Evolutionary conservation across 257 asterid genomes (phyloP).

Genomic region (Voacanga thouarsii): DNA sequence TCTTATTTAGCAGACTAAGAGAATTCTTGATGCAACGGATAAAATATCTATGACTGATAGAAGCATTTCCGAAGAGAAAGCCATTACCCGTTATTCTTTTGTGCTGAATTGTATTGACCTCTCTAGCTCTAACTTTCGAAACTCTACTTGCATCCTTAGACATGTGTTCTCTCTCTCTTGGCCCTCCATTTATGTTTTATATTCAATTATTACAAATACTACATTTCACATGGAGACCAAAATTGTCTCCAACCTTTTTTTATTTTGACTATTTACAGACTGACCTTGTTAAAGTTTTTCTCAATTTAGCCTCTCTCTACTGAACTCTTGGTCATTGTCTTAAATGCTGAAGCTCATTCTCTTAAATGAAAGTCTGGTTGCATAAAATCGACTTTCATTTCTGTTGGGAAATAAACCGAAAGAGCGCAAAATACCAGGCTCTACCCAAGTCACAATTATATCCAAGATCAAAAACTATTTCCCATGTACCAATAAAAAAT

Average conservation of each 20-base stretch:
- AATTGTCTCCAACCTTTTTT: no score
- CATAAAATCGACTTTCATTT: background rate
- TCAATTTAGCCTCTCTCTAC: background rate
- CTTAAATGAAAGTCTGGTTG: background rate
- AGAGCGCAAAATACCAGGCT: no score
- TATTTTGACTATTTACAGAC: background rate
- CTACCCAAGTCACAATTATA: no score
- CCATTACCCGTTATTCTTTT: slow-evolving; percentile 50
- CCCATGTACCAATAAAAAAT: no score
- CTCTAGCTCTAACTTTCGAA: slow-evolving; percentile 28
- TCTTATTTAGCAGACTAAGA: slow-evolving; percentile 77
- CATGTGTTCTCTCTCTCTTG: slow-evolving; percentile 21
- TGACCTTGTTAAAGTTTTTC: background rate
- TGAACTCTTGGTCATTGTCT: background rate
- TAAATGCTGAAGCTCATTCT: background rate
- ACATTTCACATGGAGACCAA: background rate
- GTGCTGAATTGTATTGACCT: slow-evolving; percentile 34
- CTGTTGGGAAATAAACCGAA: no score
- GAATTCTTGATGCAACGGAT: slow-evolving; percentile 49
- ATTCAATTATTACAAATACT: background rate
- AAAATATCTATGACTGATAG: slow-evolving; percentile 30
- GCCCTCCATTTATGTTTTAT: no score
- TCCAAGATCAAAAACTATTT: no score
- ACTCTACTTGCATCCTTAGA: slow-evolving; percentile 36
- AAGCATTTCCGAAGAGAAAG: slow-evolving; percentile 50